Evolutionary conservation across 805 yeast species (phyloP).

Genomic region (Cyberlindnera misumaiensis): DNA sequence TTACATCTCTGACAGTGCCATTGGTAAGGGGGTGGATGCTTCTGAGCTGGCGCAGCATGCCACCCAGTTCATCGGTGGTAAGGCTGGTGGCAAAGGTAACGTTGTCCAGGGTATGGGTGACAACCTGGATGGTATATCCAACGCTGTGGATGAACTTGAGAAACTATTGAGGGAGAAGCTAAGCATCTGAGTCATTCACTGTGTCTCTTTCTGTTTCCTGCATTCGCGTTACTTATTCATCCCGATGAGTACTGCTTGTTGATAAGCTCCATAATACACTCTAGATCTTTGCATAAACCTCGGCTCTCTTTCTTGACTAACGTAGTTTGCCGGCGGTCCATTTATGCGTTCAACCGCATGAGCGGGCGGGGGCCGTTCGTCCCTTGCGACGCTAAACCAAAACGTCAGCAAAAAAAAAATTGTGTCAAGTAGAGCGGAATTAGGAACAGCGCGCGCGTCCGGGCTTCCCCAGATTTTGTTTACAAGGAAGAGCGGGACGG

Average conservation of each 20-base stretch:
- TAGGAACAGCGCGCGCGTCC: too few relatives aligned
- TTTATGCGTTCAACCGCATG: too few relatives aligned
- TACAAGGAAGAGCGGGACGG: too few relatives aligned
- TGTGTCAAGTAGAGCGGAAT: too few relatives aligned
- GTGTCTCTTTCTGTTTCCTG: not conserved
- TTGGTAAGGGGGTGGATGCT: constrained; percentile 66
- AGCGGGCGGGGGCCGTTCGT: too few relatives aligned
- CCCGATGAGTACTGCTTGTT: not conserved
- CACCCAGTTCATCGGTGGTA: constrained; percentile 79
- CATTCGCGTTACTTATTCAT: not conserved
- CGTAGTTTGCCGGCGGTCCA: too few relatives aligned
- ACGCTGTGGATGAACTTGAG: constrained; percentile 69
- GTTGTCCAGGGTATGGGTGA: constrained; percentile 97
- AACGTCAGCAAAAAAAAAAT: too few relatives aligned
- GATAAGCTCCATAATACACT: not conserved
- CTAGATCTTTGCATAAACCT: not conserved
- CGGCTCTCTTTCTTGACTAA: too few relatives aligned
- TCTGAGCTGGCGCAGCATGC: constrained; percentile 69
- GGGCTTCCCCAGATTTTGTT: too few relatives aligned
- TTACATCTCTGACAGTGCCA: constrained; percentile 67
- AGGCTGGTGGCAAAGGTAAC: constrained; percentile 97
- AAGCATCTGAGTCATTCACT: constrained; percentile 10
- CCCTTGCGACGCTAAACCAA: too few relatives aligned
- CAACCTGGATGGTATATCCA: constrained; percentile 57
- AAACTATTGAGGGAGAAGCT: constrained; percentile 56